Percentiles rank a stretch among this genome's conserved stretches.
Conservation (phyloP, 805 yeast species). For the Nakazawaea molendinolei region DNA sequence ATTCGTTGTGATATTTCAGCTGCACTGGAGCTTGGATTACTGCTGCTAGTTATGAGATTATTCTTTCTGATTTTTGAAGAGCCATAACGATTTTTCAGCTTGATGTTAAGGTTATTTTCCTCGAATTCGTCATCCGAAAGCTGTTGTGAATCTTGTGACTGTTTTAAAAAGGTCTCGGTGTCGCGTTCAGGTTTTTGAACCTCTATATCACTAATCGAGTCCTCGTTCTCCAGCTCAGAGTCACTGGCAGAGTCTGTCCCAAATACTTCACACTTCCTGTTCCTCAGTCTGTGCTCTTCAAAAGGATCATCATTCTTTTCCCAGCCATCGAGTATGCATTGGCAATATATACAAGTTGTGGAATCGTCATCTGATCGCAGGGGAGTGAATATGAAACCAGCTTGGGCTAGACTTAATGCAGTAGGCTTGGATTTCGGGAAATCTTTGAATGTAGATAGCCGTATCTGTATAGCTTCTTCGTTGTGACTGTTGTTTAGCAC, state of each 20-base stretch:
- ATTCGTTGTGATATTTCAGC: background rate
- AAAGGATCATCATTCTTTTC: constrained; percentile 56
- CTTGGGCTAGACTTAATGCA: constrained; percentile 38
- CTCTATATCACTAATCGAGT: background rate
- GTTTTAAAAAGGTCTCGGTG: background rate
- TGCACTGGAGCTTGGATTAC: constrained; percentile 2
- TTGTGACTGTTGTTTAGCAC: constrained; percentile 29
- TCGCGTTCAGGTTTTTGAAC: too few species aligned
- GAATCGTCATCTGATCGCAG: constrained; percentile 39
- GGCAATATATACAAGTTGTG: constrained; percentile 61
- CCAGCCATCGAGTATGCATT: constrained; percentile 66
- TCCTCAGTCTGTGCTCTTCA: constrained; percentile 45
- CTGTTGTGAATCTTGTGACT: background rate
- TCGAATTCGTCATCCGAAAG: constrained; percentile 18
- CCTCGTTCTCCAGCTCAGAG: background rate
- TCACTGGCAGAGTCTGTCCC: constrained; percentile 7
- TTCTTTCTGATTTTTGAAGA: constrained; percentile 8
- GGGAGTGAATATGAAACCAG: constrained; percentile 63
- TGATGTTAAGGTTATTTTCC: too few species aligned
- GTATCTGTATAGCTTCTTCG: constrained; percentile 23
- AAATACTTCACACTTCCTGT: constrained; percentile 36
- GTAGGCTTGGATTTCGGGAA: constrained; percentile 45
- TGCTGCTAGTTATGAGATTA: constrained; percentile 6
- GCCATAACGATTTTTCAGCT: constrained; percentile 6
- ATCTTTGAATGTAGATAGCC: constrained; percentile 32